Percentiles rank a stretch among this genome's conserved stretches.
Evolutionary conservation across 352 stramenopile genomes (phyloP).

Genomic region (Phytophthora sp.): DNA sequence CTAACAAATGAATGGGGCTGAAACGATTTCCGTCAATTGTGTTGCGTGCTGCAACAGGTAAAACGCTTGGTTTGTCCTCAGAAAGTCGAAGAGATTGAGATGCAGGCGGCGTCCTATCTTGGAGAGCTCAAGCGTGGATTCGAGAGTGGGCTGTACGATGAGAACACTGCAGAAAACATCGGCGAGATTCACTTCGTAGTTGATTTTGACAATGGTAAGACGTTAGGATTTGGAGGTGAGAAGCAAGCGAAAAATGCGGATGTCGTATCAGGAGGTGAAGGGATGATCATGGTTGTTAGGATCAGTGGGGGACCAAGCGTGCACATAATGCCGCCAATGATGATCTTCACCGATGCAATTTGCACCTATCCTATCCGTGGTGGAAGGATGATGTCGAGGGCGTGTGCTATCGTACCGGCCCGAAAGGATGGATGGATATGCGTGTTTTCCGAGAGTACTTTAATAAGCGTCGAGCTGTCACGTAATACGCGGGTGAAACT

Average conservation of each 20-base stretch:
- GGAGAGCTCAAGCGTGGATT: too few species aligned
- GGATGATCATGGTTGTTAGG: constrained; percentile 2
- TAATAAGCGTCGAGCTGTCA: too few species aligned
- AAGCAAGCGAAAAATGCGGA: background rate
- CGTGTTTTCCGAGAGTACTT: background rate
- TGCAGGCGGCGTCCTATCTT: too few species aligned
- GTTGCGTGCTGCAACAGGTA: too few species aligned
- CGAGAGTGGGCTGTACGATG: too few species aligned
- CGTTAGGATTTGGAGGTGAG: background rate
- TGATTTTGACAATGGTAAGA: background rate
- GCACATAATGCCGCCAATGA: constrained; percentile 7
- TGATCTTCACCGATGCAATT: constrained; percentile 5
- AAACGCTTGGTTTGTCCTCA: too few species aligned
- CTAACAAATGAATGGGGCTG: too few species aligned
- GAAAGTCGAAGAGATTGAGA: too few species aligned
- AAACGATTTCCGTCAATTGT: too few species aligned
- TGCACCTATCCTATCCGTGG: constrained; percentile 1
- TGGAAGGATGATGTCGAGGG: background rate
- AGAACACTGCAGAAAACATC: too few species aligned
- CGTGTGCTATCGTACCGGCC: constrained; percentile 5
- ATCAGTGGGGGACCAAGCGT: background rate
- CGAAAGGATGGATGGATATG: constrained; percentile 10
- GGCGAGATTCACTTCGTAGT: constrained; percentile 1
- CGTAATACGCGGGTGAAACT: too few species aligned
- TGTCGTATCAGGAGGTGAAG: background rate